Percentiles rank a stretch among this genome's conserved stretches.
Conservation (phyloP, 306 rosid genomes). For the Vicia villosa region DNA sequence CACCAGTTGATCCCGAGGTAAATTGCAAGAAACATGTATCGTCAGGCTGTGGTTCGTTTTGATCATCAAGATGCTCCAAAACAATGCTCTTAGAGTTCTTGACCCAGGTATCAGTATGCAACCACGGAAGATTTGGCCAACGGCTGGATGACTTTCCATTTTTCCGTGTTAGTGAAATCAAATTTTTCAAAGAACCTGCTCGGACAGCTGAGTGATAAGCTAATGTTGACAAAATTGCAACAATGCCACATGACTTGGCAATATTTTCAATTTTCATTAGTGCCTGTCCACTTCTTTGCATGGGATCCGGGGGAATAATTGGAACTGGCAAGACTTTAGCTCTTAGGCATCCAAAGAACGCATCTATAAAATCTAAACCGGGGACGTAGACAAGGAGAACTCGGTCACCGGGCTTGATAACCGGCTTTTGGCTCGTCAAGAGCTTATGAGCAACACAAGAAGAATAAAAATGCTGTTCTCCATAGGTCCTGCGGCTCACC, state of each 20-base stretch:
- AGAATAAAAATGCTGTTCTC: constrained; percentile 69
- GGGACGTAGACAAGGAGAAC: constrained; percentile 84
- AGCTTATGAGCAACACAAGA: constrained; percentile 78
- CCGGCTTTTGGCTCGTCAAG: constrained; percentile 67
- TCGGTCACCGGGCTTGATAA: constrained; percentile 77
- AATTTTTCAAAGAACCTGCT: constrained; percentile 66
- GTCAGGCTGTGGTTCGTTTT: constrained; percentile 55
- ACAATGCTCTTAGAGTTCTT: constrained; percentile 56
- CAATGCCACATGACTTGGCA: constrained; percentile 70
- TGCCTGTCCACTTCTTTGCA: constrained; percentile 88
- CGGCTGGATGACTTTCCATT: constrained; percentile 55
- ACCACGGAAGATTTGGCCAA: constrained; percentile 93
- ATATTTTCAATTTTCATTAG: constrained; percentile 73
- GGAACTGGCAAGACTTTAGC: constrained; percentile 85
- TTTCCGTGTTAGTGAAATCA: constrained; percentile 54
- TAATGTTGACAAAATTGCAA: constrained; percentile 73
- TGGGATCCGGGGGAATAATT: constrained; percentile 90
- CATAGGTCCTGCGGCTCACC: constrained; percentile 59
- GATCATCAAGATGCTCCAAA: constrained; percentile 46
- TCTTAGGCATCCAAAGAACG: constrained; percentile 85
- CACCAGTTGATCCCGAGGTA: constrained; percentile 95
- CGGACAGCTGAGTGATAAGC: constrained; percentile 85
- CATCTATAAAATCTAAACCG: constrained; percentile 83
- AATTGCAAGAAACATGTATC: constrained; percentile 83
- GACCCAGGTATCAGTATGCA: constrained; percentile 79